Conservation (phyloP, 1,284 basidiomycete genomes). For the Vanrija sp. region DNA sequence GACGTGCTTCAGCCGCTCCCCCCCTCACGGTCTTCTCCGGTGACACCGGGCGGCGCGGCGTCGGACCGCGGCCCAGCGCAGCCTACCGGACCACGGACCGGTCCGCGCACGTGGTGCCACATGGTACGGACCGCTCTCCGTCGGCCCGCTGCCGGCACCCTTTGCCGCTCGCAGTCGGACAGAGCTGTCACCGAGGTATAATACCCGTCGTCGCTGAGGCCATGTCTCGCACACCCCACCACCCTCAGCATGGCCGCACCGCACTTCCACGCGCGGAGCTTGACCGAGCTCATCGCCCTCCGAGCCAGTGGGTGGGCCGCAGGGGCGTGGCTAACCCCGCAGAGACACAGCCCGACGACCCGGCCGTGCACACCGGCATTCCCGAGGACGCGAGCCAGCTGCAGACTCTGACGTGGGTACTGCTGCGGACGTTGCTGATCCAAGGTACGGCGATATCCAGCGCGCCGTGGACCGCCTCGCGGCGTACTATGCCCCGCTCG, state of each 20-base stretch:
- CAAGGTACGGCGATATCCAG: slow-evolving; percentile 44
- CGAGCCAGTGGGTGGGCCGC: slow-evolving; percentile 30
- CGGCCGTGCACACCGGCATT: slow-evolving; percentile 44
- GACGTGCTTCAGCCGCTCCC: too few species aligned
- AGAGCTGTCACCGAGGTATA: too few species aligned
- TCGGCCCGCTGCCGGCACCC: too few species aligned
- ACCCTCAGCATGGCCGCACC: slow-evolving; percentile 32
- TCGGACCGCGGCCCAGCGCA: too few species aligned
- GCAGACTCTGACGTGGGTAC: slow-evolving; percentile 39
- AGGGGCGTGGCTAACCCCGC: neutral
- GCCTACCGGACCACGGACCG: too few species aligned
- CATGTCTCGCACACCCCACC: neutral
- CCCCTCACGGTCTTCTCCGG: too few species aligned
- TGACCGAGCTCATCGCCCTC: slow-evolving; percentile 41
- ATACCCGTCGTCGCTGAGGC: neutral
- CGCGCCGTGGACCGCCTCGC: slow-evolving; percentile 52
- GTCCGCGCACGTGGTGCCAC: too few species aligned
- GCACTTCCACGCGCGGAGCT: slow-evolving; percentile 33
- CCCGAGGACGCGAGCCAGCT: slow-evolving; percentile 44
- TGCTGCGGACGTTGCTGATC: neutral
- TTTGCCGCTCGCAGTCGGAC: too few species aligned
- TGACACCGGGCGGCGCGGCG: too few species aligned
- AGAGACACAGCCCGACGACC: slow-evolving; percentile 35
- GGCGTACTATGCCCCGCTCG: slow-evolving; percentile 45
- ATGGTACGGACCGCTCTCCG: too few species aligned